Base-by-base conservation (phyloP, 371 early-diverging fungal species). In the Cladochytrium tenue region DNA sequence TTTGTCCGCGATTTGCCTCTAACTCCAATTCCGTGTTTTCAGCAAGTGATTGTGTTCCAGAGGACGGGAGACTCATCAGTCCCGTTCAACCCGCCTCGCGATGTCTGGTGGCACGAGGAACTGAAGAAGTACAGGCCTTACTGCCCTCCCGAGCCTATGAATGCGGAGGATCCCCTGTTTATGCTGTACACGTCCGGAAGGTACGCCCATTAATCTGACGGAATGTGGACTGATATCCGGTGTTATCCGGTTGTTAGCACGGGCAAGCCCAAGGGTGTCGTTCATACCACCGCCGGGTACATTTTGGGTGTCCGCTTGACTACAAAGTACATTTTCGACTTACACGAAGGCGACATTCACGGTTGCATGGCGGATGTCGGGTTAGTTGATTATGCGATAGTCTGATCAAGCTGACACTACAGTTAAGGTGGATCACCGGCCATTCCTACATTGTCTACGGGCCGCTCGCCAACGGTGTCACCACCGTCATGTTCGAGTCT, bases 231-330 rank as follows among this genome's bases (percentile, higher is more conserved):
- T 17, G 0, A 20, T 26, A 80, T 25, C 92, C 92, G 52, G 97
- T n/a, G n/a, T n/a, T n/a, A n/a, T n/a, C n/a, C n/a, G n/a, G n/a
- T n/a, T n/a, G n/a, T 95, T 2, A 91, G 92, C 32, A 95, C 95
- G 17, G 96, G 99, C 31, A 93, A 91, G 71, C 99, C 99, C 26
- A 93, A 93, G 83, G 96, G 97, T 26, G 93, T 98, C 5, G 89
- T 93, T 2, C 93, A 96, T 53, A 88, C 97, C 7, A 92, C 96
- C 1, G 99, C 87, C 50, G 98, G 98, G 35, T 98, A 98, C 73
- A 77, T 98, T 7, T 80, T 98, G 2, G 96, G 96, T 51, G 95
- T 93, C 4, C 82, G 88, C 15, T 71, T 90, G 75, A 91, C 94
- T 0, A 86, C 90, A 81, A 83, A 90, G 55, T 83, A 90, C 64